A percentile compares a stretch with the other conserved stretches of the same genome.
Conservation (phyloP, 208 protist species). For the Leptomonas pyrrhocoris region DNA sequence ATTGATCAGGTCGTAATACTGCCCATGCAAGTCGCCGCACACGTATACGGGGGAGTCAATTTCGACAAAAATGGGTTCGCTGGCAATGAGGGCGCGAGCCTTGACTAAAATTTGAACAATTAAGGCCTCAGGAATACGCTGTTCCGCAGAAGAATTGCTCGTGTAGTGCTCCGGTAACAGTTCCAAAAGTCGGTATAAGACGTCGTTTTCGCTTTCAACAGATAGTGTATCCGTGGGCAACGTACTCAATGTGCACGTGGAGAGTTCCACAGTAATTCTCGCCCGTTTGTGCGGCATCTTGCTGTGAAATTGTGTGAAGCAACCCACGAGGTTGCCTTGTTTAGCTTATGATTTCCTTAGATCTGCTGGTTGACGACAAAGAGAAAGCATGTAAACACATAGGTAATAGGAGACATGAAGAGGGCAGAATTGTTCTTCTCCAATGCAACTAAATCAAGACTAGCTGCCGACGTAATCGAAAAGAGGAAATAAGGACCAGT, state of each 20-base stretch:
- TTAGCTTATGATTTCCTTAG: too few species aligned
- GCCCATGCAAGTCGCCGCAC: constrained; percentile 98
- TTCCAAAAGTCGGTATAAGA: constrained; percentile 76
- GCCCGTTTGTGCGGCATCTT: constrained; percentile 31
- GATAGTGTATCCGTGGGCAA: constrained; percentile 69
- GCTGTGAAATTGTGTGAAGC: too few species aligned
- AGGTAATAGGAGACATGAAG: constrained; percentile 6
- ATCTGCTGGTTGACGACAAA: constrained; percentile 1
- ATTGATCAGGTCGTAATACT: constrained; percentile 97
- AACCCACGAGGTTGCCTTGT: too few species aligned
- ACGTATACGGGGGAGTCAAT: constrained; percentile 93
- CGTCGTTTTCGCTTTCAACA: constrained; percentile 68
- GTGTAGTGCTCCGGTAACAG: constrained; percentile 71
- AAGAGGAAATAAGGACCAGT: too few species aligned
- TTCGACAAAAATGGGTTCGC: constrained; percentile 72
- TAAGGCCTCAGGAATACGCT: constrained; percentile 71
- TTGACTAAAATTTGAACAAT: constrained; percentile 66
- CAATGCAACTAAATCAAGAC: background rate
- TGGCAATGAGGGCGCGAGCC: constrained; percentile 58
- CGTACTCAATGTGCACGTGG: constrained; percentile 49
- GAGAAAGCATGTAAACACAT: constrained; percentile 5
- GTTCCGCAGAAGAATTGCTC: constrained; percentile 48
- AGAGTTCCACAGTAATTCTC: constrained; percentile 39
- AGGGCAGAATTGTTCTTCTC: background rate
- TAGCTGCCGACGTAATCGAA: too few species aligned